These are phyloP conservation scores for Botrytis pseudocinerea DNA, from an alignment of 2,329 filamentous ascomycete genomes.

Conservation along the genomic window DNA sequence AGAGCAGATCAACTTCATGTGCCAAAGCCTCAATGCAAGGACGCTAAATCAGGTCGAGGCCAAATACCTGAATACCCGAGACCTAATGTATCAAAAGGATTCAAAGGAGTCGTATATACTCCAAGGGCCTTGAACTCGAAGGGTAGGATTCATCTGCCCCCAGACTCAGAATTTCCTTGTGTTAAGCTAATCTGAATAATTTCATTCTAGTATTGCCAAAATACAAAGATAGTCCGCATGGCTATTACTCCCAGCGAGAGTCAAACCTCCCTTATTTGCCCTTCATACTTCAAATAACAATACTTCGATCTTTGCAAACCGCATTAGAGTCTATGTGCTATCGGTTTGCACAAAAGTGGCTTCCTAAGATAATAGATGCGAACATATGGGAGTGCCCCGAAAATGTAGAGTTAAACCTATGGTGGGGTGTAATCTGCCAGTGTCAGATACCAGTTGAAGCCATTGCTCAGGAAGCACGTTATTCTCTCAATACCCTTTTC, in stretches of 20 bases:
- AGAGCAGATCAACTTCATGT: not conserved
- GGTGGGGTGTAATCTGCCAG: constrained; percentile 23
- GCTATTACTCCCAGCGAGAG: not conserved
- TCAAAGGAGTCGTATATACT: not conserved
- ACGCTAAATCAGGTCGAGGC: not conserved
- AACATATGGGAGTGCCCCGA: constrained; percentile 28
- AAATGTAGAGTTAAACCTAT: constrained; percentile 27
- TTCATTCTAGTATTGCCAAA: not conserved
- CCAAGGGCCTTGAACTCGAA: not conserved
- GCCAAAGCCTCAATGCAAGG: not conserved
- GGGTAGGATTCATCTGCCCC: not conserved
- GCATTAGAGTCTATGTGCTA: constrained; percentile 28
- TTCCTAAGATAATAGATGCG: constrained; percentile 24
- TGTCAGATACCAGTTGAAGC: constrained; percentile 26
- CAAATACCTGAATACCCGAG: not conserved
- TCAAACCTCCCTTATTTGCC: constrained; percentile 25
- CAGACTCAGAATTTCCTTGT: not conserved
- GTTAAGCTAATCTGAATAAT: not conserved
- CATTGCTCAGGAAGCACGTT: constrained; percentile 9
- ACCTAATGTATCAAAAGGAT: not conserved
- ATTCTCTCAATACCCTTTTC: constrained; percentile 16
- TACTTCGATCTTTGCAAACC: constrained; percentile 26
- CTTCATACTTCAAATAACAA: constrained; percentile 26
- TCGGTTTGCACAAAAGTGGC: constrained; percentile 28
- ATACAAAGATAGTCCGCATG: not conserved